These are phyloP conservation scores for Hamamelis virginiana DNA, from an alignment of 164 flowering plant genomes.

Conservation along the genomic window DNA sequence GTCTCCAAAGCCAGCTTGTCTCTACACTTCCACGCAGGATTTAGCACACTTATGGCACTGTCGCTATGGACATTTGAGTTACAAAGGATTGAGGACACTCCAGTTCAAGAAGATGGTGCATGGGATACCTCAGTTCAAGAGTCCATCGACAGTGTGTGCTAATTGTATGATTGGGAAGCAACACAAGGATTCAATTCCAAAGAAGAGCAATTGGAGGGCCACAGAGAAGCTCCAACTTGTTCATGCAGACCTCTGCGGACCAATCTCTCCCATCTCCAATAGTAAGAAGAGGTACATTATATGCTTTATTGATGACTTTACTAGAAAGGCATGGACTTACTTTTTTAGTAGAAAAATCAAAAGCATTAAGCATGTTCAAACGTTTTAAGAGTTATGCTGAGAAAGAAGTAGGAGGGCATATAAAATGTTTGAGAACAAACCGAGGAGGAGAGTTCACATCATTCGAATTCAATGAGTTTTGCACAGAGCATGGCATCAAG, in stretches of 20 bases:
- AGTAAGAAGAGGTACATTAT: slow-evolving; percentile 19
- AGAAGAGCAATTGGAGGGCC: slow-evolving; percentile 12
- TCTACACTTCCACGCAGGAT: too few relatives aligned
- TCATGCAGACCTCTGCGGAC: slow-evolving; percentile 22
- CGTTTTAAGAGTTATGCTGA: slow-evolving; percentile 14
- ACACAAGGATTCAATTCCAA: slow-evolving; percentile 19
- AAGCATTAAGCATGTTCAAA: slow-evolving; percentile 14
- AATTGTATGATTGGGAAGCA: slow-evolving; percentile 22
- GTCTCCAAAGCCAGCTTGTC: too few relatives aligned
- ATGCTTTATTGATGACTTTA: slow-evolving; percentile 17
- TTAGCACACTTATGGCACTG: slow-evolving; percentile 16
- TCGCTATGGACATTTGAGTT: slow-evolving; percentile 5
- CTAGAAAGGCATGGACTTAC: slow-evolving; percentile 12
- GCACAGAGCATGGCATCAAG: slow-evolving; percentile 3
- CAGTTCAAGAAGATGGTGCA: slow-evolving; percentile 11
- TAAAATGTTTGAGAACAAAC: slow-evolving; percentile 5
- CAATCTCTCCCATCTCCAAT: slow-evolving; percentile 12
- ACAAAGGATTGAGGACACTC: slow-evolving; percentile 6
- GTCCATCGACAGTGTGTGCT: background rate
- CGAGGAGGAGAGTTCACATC: slow-evolving; percentile 13
- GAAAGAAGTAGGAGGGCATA: background rate
- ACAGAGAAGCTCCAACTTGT: background rate
- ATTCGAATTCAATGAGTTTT: slow-evolving; percentile 7
- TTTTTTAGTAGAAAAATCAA: slow-evolving; percentile 10
- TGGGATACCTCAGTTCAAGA: slow-evolving; percentile 10